Conservation (phyloP, 192 early-diverging fungal species). For the Oehlia diaphana region DNA sequence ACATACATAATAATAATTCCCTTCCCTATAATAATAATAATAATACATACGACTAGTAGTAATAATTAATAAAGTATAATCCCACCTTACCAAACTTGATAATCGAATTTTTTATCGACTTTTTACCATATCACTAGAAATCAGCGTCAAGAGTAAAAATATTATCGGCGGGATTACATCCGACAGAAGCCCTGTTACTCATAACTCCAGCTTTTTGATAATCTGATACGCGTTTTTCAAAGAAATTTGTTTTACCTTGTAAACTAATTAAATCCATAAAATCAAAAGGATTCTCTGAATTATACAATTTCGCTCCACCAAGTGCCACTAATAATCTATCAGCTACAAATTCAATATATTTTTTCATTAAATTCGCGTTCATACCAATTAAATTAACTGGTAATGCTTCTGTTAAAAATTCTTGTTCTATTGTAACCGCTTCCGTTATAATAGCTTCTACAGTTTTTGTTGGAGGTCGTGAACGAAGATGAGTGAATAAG, state of each 20-base stretch:
- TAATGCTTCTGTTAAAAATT: constrained; percentile 91
- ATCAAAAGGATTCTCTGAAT: constrained; percentile 91
- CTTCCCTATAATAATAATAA: too few species aligned
- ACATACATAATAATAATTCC: too few species aligned
- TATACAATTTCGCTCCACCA: constrained; percentile 83
- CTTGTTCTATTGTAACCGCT: constrained; percentile 93
- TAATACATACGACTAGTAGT: too few species aligned
- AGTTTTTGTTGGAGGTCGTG: constrained; percentile 66
- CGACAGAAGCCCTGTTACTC: constrained; percentile 41
- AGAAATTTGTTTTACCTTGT: constrained; percentile 99
- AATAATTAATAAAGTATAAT: too few species aligned
- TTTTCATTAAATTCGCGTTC: constrained; percentile 92
- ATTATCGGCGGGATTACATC: constrained; percentile 60
- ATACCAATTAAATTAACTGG: constrained; percentile 95
- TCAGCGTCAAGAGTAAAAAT: constrained; percentile 80
- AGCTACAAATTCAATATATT: constrained; percentile 99
- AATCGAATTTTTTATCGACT: too few species aligned
- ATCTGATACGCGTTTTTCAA: constrained; percentile 95
- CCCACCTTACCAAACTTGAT: too few species aligned
- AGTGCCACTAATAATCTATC: constrained; percentile 91
- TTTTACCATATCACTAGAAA: constrained; percentile 50
- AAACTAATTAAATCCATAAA: constrained; percentile 99
- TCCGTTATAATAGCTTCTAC: constrained; percentile 77
- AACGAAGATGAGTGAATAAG: constrained; percentile 79
- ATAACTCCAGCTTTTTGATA: constrained; percentile 94